phyloP scores from a whole-genome alignment of 495 filamentous ascomycete genomes.

The Hyaloscypha variabilis region DNA sequence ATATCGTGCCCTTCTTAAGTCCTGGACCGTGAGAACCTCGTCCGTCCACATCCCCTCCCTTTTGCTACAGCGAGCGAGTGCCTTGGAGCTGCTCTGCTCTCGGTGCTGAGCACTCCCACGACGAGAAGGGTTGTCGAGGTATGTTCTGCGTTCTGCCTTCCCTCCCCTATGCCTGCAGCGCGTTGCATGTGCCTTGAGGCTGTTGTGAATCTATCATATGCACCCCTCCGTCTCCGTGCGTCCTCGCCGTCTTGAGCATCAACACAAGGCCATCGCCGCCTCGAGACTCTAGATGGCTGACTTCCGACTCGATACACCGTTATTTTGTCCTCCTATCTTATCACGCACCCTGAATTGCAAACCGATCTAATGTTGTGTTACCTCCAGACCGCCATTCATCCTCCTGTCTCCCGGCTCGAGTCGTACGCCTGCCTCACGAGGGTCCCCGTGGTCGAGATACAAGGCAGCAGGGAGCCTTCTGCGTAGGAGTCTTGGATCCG shows the following conservation, averaged over 20 bases:
- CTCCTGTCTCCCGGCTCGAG: constrained; percentile 19
- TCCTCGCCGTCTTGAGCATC: constrained; percentile 2
- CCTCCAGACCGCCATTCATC: constrained; percentile 25
- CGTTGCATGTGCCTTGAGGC: constrained; percentile 1
- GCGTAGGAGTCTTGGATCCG: constrained; percentile 6
- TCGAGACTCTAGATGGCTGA: background rate
- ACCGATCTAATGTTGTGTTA: constrained; percentile 24
- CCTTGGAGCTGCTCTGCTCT: constrained; percentile 21
- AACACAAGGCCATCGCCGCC: background rate
- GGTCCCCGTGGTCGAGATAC: constrained; percentile 22
- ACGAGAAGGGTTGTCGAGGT: constrained; percentile 22
- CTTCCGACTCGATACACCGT: constrained; percentile 5
- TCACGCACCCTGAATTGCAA: background rate
- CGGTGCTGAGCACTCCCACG: constrained; percentile 23
- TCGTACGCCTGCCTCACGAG: constrained; percentile 22
- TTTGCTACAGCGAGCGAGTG: constrained; percentile 24
- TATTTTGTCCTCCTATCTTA: constrained; percentile 9
- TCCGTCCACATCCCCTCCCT: constrained; percentile 14
- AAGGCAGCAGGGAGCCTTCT: constrained; percentile 27
- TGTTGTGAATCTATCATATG: constrained; percentile 18
- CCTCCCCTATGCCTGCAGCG: background rate
- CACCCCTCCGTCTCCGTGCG: constrained; percentile 14
- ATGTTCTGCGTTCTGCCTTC: constrained; percentile 7
- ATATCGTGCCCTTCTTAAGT: constrained; percentile 18
- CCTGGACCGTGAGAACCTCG: background rate